Conservation (phyloP, 2,329 filamentous ascomycete genomes). For the Fusarium sp. region DNA sequence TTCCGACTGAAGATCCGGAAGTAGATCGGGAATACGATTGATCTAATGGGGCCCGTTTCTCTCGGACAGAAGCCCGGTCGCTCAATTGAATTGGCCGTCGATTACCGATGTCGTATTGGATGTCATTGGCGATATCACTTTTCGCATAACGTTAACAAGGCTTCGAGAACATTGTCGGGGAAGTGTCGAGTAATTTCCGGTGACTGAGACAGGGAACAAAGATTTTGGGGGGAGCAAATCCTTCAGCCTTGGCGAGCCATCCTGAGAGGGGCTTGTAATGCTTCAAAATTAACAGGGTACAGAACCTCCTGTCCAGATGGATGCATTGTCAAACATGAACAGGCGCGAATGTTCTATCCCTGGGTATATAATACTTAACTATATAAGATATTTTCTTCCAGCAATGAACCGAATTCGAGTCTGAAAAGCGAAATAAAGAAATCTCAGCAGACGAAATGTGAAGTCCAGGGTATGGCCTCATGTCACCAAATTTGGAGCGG, state of each 20-base stretch:
- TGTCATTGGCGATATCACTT: background rate
- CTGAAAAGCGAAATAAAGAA: background rate
- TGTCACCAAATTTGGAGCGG: background rate
- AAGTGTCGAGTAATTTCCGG: background rate
- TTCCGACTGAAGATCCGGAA: background rate
- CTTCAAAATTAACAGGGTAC: background rate
- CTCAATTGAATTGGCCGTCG: background rate
- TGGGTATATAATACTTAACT: accelerated
- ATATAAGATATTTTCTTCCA: accelerated
- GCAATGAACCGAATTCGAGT: background rate
- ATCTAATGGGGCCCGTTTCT: background rate
- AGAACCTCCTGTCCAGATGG: background rate
- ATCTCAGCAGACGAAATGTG: background rate
- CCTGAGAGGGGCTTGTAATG: no score
- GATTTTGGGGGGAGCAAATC: background rate
- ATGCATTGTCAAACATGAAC: background rate
- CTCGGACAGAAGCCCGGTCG: conserved; percentile 1
- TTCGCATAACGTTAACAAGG: background rate
- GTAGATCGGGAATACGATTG: conserved; percentile 1
- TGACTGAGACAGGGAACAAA: background rate
- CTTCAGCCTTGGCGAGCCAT: background rate
- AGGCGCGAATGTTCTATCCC: background rate
- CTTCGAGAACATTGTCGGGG: background rate
- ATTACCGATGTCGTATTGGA: conserved; percentile 3
- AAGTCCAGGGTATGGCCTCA: background rate